Evolutionary conservation across 148 eudicot genomes (phyloP).

Genomic region (Salicornia ramosissima): DNA sequence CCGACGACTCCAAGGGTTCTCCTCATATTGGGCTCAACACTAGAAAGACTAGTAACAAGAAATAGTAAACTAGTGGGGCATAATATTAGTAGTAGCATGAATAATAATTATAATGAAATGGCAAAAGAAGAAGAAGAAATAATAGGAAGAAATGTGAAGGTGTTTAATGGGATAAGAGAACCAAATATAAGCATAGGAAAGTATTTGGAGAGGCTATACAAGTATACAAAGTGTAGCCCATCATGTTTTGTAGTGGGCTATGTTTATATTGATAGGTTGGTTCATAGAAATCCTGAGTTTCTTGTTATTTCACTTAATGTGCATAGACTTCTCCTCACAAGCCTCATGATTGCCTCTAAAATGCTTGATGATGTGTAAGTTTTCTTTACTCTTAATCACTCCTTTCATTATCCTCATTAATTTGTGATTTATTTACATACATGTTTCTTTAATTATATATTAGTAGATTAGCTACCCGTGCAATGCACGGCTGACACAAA

Average conservation of each 20-base stretch:
- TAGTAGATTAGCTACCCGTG: too few relatives aligned
- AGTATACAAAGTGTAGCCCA: conserved; percentile 81
- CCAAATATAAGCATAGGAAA: conserved; percentile 72
- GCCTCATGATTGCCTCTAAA: conserved; percentile 86
- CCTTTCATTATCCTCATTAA: background rate
- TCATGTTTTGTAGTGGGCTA: conserved; percentile 90
- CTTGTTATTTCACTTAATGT: conserved; percentile 72
- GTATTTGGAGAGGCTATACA: conserved; percentile 84
- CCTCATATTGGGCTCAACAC: conserved; percentile 44
- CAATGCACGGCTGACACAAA: too few relatives aligned
- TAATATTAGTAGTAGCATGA: background rate
- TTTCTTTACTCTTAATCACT: background rate
- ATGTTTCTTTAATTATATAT: too few relatives aligned
- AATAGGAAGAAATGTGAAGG: conserved; percentile 52
- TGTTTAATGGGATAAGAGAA: conserved; percentile 71
- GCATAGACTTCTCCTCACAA: conserved; percentile 73
- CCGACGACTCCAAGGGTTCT: conserved; percentile 55
- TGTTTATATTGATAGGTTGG: conserved; percentile 75
- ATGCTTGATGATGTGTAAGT: conserved; percentile 83
- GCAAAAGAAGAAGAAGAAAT: conserved; percentile 38
- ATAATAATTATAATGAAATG: too few relatives aligned
- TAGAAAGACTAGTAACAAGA: conserved; percentile 70
- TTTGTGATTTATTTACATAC: background rate
- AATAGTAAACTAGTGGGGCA: conserved; percentile 42
- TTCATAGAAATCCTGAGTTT: conserved; percentile 66